Conservation (phyloP, 192 early-diverging fungal species). For the Lunasporangiospora selenospora region DNA sequence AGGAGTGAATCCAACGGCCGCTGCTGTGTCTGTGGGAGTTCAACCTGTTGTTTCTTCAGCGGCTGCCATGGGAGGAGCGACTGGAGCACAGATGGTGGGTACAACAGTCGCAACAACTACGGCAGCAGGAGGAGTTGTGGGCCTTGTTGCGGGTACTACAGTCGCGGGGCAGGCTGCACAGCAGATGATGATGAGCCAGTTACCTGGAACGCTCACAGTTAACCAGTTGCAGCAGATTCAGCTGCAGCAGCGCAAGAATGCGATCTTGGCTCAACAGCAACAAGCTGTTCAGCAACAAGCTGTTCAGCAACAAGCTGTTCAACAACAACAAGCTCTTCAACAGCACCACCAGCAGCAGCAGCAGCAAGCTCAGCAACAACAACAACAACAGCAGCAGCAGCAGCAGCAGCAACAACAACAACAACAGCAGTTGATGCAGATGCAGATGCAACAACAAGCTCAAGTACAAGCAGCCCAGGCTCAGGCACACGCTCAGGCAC, state of each 20-base stretch:
- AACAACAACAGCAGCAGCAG: conserved; percentile 1
- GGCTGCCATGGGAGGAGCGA: conserved; percentile 9
- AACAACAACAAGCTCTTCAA: background rate
- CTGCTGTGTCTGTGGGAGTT: conserved; percentile 1
- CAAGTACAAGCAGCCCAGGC: background rate
- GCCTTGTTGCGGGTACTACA: conserved; percentile 1
- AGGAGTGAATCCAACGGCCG: background rate
- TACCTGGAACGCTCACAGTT: conserved; percentile 13
- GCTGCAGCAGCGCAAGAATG: conserved; percentile 8
- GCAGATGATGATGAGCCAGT: conserved; percentile 30
- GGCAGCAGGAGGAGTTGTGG: conserved; percentile 4
- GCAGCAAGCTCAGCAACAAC: conserved; percentile 1
- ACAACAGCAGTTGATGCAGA: conserved; percentile 6
- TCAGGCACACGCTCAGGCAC: background rate
- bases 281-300: too few species aligned
- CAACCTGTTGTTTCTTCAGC: too few species aligned
- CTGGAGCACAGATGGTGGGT: background rate
- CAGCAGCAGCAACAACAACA: conserved; percentile 3
- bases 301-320: too few species aligned
- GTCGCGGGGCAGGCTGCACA: conserved; percentile 25
- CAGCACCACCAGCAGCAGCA: conserved; percentile 4
- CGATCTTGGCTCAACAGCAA: conserved; percentile 2
- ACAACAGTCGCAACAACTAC: background rate
- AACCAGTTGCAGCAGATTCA: conserved; percentile 29
- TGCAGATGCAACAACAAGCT: conserved; percentile 13